A percentile compares a stretch with the other conserved stretches of the same genome.
Conservation (phyloP, 2,329 filamentous ascomycete species). For the Verticillium nonalfalfae region DNA sequence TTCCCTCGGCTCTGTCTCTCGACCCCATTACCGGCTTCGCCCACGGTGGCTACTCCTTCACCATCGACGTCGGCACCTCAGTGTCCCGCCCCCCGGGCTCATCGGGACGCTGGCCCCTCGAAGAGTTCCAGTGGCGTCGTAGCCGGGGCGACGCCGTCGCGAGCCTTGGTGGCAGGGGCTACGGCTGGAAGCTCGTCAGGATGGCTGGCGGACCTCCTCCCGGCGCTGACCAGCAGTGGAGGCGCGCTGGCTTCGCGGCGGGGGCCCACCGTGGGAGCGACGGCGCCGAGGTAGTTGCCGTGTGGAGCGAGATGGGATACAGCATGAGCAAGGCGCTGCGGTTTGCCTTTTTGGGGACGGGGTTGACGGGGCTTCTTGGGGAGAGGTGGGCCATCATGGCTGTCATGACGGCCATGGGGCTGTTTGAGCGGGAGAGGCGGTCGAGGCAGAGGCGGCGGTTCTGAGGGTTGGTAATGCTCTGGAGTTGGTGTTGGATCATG, state of each 20-base stretch:
- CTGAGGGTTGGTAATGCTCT: background rate
- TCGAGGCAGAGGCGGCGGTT: slow-evolving; percentile 2
- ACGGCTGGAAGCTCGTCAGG: slow-evolving; percentile 36
- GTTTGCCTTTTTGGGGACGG: slow-evolving; percentile 33
- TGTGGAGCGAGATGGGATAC: slow-evolving; percentile 22
- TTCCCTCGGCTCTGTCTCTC: slow-evolving; percentile 2
- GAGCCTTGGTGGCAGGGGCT: slow-evolving; percentile 19
- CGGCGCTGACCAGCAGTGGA: slow-evolving; percentile 3
- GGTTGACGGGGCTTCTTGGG: slow-evolving; percentile 29
- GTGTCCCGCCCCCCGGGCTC: background rate
- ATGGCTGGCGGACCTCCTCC: slow-evolving; percentile 15
- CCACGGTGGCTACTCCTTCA: slow-evolving; percentile 21
- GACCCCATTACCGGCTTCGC: slow-evolving; percentile 5
- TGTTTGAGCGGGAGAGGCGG: slow-evolving; percentile 9
- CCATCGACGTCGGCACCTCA: slow-evolving; percentile 20
- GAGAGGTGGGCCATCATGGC: slow-evolving; percentile 36
- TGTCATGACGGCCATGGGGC: slow-evolving; percentile 22
- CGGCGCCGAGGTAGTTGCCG: slow-evolving; percentile 35
- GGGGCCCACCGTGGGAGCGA: slow-evolving; percentile 20
- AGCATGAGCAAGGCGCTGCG: slow-evolving; percentile 23
- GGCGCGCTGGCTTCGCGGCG: slow-evolving; percentile 7
- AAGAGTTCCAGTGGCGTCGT: slow-evolving; percentile 37
- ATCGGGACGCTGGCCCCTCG: slow-evolving; percentile 10
- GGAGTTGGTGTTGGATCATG: no score
- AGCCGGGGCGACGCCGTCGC: slow-evolving; percentile 26